Percentiles rank a stretch among this genome's conserved stretches.
These are phyloP conservation scores for Aspergillus hancockii DNA, from an alignment of 495 filamentous ascomycete genomes.

Conservation along the genomic window DNA sequence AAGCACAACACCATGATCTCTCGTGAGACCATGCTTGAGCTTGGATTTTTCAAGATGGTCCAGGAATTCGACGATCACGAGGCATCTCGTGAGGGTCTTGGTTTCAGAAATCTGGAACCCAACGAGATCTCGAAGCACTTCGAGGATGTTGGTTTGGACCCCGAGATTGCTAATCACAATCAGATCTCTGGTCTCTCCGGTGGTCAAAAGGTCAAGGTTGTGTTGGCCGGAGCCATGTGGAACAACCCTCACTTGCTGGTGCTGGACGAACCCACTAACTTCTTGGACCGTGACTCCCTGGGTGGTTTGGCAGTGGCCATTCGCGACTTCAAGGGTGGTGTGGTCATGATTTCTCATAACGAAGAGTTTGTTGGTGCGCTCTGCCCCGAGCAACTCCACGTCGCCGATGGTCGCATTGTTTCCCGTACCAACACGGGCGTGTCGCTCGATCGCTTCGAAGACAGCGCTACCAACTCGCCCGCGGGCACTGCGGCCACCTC, in stretches of 20 bases:
- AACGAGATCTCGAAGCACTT: slow-evolving; percentile 97
- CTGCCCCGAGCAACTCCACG: slow-evolving; percentile 92
- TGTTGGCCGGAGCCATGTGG: slow-evolving; percentile 97
- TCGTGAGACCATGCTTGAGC: slow-evolving; percentile 82
- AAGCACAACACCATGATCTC: slow-evolving; percentile 93
- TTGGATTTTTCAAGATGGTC: slow-evolving; percentile 87
- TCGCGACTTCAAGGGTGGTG: slow-evolving; percentile 95
- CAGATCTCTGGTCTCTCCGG: slow-evolving; percentile 95
- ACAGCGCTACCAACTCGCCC: slow-evolving; percentile 65
- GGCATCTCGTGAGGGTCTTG: slow-evolving; percentile 93
- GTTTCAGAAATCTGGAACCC: slow-evolving; percentile 88
- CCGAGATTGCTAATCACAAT: slow-evolving; percentile 98
- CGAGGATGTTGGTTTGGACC: slow-evolving; percentile 92
- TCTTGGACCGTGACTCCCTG: slow-evolving; percentile 95
- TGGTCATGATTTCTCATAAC: slow-evolving; percentile 99
- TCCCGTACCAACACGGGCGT: slow-evolving; percentile 76
- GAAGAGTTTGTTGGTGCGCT: slow-evolving; percentile 96
- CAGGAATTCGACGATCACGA: slow-evolving; percentile 99
- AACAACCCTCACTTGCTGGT: slow-evolving; percentile 98
- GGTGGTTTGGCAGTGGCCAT: slow-evolving; percentile 95
- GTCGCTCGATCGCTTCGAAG: slow-evolving; percentile 82
- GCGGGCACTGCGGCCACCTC: slow-evolving; percentile 54
- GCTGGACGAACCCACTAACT: slow-evolving; percentile 98
- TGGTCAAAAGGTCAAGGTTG: slow-evolving; percentile 99
- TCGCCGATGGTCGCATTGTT: slow-evolving; percentile 81